phyloP scores from a whole-genome alignment of 2,329 filamentous ascomycete genomes.

The Chaetomiaceae sp. region DNA sequence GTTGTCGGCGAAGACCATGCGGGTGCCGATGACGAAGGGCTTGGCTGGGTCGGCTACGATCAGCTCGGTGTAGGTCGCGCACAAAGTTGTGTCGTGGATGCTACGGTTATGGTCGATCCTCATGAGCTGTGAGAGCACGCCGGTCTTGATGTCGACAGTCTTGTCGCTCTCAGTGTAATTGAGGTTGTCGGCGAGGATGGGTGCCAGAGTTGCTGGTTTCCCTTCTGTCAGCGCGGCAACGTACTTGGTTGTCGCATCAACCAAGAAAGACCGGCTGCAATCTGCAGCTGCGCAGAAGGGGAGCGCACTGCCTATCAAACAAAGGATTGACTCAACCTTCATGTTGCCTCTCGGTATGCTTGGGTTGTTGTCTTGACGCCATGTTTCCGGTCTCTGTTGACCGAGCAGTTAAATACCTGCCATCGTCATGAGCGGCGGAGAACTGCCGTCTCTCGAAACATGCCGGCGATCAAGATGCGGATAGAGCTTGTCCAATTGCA shows the following conservation, averaged over 20 bases:
- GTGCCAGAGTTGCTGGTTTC: constrained; percentile 9
- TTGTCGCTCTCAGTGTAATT: constrained; percentile 24
- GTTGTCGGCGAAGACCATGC: constrained; percentile 28
- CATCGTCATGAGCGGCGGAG: neutral
- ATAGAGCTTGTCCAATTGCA: neutral
- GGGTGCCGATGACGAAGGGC: constrained; percentile 36
- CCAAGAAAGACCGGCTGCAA: constrained; percentile 16
- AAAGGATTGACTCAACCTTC: neutral
- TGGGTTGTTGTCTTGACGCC: no score
- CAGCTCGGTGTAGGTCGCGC: constrained; percentile 28
- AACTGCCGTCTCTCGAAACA: neutral
- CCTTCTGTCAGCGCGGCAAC: constrained; percentile 18
- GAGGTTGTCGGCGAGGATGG: constrained; percentile 13
- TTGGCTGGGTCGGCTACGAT: constrained; percentile 25
- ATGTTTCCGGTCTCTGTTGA: neutral
- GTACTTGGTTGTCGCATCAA: constrained; percentile 15
- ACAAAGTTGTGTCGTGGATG: constrained; percentile 25
- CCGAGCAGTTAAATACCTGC: neutral
- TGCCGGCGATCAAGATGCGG: neutral
- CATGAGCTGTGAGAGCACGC: constrained; percentile 21
- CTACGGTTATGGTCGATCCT: constrained; percentile 25
- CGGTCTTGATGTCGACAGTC: constrained; percentile 12
- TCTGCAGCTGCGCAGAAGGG: neutral
- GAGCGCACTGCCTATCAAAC: neutral
- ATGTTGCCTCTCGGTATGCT: neutral